Evolutionary conservation across 352 stramenopile genomes (phyloP).

Genomic region (Pythium guiyangense): DNA sequence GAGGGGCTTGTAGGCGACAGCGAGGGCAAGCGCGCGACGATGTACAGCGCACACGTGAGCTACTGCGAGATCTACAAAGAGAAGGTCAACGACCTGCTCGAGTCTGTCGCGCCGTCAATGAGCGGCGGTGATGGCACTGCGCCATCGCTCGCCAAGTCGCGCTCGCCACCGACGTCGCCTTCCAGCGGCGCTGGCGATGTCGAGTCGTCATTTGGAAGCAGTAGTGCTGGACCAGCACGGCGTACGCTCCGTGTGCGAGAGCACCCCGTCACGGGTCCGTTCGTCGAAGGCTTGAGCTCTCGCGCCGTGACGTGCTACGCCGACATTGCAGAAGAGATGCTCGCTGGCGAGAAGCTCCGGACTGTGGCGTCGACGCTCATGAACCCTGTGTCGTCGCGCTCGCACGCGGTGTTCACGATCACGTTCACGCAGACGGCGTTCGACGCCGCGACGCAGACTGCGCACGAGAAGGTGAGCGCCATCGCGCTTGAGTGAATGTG

Average conservation of each 20-base stretch:
- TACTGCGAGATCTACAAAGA: conserved; percentile 90
- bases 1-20: conserved; percentile 15
- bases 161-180: conserved; percentile 24
- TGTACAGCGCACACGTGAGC: conserved; percentile 59
- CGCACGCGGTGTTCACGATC: conserved; percentile 97
- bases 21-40: conserved; percentile 11
- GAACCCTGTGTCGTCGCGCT: conserved; percentile 95
- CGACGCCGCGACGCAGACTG: conserved; percentile 47
- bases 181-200: background rate
- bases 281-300: conserved; percentile 75
- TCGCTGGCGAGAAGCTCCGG: conserved; percentile 91
- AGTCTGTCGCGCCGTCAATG: conserved; percentile 14
- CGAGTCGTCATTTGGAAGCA: background rate
- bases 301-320: conserved; percentile 71
- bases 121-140: background rate
- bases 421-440: conserved; percentile 83
- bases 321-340: conserved; percentile 74
- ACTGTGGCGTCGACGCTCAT: conserved; percentile 95
- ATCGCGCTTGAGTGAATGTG: no score
- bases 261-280: conserved; percentile 78
- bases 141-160: conserved; percentile 11
- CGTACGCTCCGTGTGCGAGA: conserved; percentile 68
- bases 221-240: background rate
- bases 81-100: conserved; percentile 82
- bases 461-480: conserved; percentile 52